Percentiles rank a stretch among this genome's conserved stretches.
These are phyloP conservation scores for Xylaria bambusicola DNA, from an alignment of 495 filamentous ascomycete species.

Conservation along the genomic window DNA sequence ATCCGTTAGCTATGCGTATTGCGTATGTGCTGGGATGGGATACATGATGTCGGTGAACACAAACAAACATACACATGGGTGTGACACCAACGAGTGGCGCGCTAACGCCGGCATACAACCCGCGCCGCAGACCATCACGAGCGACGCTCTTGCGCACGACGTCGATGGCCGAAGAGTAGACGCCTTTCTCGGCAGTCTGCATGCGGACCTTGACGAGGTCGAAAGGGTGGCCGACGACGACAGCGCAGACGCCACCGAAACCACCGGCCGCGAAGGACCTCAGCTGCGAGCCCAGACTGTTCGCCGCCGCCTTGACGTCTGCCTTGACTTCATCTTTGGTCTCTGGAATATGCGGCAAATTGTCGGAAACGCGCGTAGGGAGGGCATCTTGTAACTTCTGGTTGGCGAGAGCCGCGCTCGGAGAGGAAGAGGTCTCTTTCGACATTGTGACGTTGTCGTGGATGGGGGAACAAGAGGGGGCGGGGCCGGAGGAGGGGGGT, in stretches of 20 bases:
- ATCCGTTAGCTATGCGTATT: no score
- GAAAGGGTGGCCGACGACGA: conserved; percentile 92
- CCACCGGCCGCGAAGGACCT: conserved; percentile 88
- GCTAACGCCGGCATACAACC: conserved; percentile 94
- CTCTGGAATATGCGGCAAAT: conserved; percentile 53
- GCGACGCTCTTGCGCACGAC: conserved; percentile 86
- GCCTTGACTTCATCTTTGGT: conserved; percentile 50
- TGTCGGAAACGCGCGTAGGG: conserved; percentile 35
- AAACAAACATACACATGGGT: conserved; percentile 84
- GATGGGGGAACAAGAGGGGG: neutral
- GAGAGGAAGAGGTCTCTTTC: neutral
- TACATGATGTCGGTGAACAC: conserved; percentile 3
- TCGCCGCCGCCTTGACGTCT: conserved; percentile 49
- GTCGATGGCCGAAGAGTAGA: conserved; percentile 88
- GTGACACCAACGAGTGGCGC: conserved; percentile 94
- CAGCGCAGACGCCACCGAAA: conserved; percentile 91
- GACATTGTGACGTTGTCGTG: neutral
- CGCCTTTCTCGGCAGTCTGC: conserved; percentile 92
- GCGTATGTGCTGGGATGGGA: neutral
- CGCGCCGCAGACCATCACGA: conserved; percentile 78
- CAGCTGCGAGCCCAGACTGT: conserved; percentile 51
- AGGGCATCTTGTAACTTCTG: conserved; percentile 36
- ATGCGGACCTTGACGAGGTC: conserved; percentile 96
- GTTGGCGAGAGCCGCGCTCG: conserved; percentile 22
- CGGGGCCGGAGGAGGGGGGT: neutral